Conservation (phyloP, 2,329 filamentous ascomycete genomes). For the Penicillium sp. region DNA sequence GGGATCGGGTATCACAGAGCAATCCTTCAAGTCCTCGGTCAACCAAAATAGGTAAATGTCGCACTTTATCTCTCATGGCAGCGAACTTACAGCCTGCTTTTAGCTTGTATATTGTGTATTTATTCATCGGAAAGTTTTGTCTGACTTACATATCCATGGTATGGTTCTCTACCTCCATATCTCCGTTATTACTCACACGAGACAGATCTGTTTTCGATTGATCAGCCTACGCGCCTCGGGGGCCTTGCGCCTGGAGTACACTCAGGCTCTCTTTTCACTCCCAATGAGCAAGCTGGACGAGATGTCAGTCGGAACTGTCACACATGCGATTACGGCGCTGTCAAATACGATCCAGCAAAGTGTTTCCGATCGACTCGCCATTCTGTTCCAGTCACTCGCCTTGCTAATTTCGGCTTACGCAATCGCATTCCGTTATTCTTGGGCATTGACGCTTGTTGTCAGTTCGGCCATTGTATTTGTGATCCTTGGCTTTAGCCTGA, state of each 20-base stretch:
- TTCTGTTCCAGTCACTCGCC: conserved; percentile 43
- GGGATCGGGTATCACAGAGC: conserved; percentile 41
- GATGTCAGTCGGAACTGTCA: conserved; percentile 50
- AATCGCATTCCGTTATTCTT: conserved; percentile 53
- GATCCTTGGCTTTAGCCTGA: conserved; percentile 30
- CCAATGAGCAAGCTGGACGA: conserved; percentile 51
- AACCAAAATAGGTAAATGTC: conserved; percentile 31
- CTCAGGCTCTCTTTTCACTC: conserved; percentile 49
- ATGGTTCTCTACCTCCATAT: not conserved
- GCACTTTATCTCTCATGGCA: not conserved
- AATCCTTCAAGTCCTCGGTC: conserved; percentile 51
- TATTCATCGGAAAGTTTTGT: conserved; percentile 55
- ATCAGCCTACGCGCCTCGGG: conserved; percentile 52
- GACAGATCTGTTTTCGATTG: conserved; percentile 43
- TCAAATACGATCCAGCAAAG: conserved; percentile 55
- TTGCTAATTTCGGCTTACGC: conserved; percentile 47
- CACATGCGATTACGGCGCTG: conserved; percentile 52
- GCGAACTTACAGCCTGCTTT: not conserved
- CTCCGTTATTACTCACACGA: not conserved
- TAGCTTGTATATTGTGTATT: conserved; percentile 57
- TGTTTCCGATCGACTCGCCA: conserved; percentile 52
- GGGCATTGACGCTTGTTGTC: conserved; percentile 52
- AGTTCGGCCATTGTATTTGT: conserved; percentile 48
- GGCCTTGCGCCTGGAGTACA: conserved; percentile 50
- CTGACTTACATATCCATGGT: conserved; percentile 57